A percentile compares a stretch with the other conserved stretches of the same genome.
phyloP scores from a whole-genome alignment of 2,329 filamentous ascomycete species.

The Talaromyces sp. region DNA sequence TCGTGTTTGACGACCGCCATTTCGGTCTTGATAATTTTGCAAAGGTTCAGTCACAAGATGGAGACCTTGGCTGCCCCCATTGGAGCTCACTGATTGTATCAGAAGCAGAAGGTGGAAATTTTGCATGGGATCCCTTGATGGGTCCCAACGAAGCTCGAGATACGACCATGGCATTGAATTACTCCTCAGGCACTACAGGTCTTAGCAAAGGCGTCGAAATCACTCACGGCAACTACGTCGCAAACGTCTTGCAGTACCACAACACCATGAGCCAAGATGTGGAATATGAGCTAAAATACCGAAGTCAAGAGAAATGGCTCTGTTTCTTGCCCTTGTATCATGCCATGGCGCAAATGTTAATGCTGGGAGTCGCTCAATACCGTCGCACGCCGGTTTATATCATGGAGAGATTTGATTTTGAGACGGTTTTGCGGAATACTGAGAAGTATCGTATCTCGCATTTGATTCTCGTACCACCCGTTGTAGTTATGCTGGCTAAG shows the following conservation, averaged over 20 bases:
- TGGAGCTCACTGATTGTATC: conserved; percentile 64
- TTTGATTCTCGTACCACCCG: conserved; percentile 69
- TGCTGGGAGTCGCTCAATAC: conserved; percentile 61
- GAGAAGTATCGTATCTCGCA: conserved; percentile 67
- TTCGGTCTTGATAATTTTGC: not conserved
- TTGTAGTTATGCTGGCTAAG: conserved; percentile 71
- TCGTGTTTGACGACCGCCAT: conserved; percentile 6
- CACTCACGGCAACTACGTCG: conserved; percentile 72
- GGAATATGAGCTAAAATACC: conserved; percentile 48
- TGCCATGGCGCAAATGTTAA: conserved; percentile 64
- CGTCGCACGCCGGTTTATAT: conserved; percentile 68
- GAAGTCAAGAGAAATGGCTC: conserved; percentile 48
- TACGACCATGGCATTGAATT: conserved; percentile 69
- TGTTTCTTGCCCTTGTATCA: conserved; percentile 78
- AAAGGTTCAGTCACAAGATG: conserved; percentile 24
- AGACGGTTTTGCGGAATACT: conserved; percentile 67
- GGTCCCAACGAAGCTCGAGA: conserved; percentile 29
- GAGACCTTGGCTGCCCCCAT: conserved; percentile 50
- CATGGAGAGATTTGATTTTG: conserved; percentile 75
- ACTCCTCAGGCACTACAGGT: conserved; percentile 72
- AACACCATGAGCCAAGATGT: conserved; percentile 49
- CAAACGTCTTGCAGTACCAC: conserved; percentile 65
- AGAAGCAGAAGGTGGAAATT: conserved; percentile 54
- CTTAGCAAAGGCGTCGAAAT: conserved; percentile 82
- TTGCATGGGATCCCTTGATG: conserved; percentile 59